Conservation (phyloP, 176 grass and related monocot genomes). For the Oryza glaberrima region DNA sequence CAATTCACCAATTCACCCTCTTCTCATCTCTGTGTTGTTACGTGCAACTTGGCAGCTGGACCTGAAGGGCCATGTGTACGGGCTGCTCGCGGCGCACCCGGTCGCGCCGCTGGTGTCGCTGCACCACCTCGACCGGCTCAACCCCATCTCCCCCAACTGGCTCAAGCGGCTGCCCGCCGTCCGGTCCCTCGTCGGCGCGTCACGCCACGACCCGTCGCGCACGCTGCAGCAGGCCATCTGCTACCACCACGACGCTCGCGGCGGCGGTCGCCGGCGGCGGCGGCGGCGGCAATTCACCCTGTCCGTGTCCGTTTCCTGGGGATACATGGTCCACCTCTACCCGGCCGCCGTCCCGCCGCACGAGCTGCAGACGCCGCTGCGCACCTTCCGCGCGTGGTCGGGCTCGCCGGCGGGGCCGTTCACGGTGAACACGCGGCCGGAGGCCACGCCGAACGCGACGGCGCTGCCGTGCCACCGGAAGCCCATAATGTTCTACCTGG, state of each 20-base stretch:
- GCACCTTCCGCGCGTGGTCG: conserved; percentile 50
- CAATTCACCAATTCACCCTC: background rate
- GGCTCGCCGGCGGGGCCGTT: conserved; percentile 45
- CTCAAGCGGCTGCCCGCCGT: conserved; percentile 32
- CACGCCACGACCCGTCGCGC: conserved; percentile 46
- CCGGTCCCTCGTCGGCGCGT: conserved; percentile 39
- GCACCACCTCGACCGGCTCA: conserved; percentile 55
- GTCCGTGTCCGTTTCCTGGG: conserved; percentile 72
- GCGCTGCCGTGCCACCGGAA: conserved; percentile 38
- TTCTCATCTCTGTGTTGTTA: background rate
- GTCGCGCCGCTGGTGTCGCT: conserved; percentile 65
- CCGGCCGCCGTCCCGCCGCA: conserved; percentile 32
- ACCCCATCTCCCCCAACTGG: conserved; percentile 38
- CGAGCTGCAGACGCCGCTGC: conserved; percentile 39
- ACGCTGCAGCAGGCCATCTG: conserved; percentile 56
- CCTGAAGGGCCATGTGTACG: conserved; percentile 56
- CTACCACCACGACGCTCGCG: conserved; percentile 27
- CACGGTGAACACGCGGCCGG: conserved; percentile 47
- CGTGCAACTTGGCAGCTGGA: conserved; percentile 42
- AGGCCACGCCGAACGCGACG: background rate
- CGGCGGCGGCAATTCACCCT: background rate
- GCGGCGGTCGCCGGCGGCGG: background rate
- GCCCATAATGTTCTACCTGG: conserved; percentile 52
- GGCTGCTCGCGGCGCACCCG: conserved; percentile 61
- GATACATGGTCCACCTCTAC: conserved; percentile 61